A percentile compares a stretch with the other conserved stretches of the same genome.
phyloP scores from a whole-genome alignment of 2,329 filamentous ascomycete species.

The Colletotrichum limetticola region DNA sequence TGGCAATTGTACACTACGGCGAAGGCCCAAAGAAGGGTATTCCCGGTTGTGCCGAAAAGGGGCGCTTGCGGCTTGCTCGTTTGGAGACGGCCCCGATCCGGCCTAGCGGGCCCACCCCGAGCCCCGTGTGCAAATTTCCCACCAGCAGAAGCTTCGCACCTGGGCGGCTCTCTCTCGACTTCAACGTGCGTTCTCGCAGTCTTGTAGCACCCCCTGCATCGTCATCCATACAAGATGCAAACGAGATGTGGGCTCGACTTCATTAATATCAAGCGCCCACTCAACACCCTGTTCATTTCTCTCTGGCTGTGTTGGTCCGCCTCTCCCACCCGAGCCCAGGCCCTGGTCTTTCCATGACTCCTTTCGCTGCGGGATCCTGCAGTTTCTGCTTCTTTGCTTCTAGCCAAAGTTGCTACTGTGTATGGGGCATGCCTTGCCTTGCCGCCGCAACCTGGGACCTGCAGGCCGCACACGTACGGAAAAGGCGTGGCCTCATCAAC shows the following conservation, averaged over 20 bases:
- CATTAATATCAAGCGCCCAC: conserved; percentile 28
- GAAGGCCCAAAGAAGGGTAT: neutral
- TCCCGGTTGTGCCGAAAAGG: conserved; percentile 31
- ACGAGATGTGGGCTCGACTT: conserved; percentile 28
- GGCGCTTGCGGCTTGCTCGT: conserved; percentile 4
- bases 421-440: neutral
- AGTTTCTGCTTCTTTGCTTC: neutral
- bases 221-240: conserved; percentile 27
- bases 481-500: conserved; percentile 22
- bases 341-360: conserved; percentile 6
- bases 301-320: conserved; percentile 12
- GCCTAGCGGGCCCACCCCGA: conserved; percentile 19
- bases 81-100: conserved; percentile 12
- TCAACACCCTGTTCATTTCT: conserved; percentile 16
- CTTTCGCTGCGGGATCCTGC: neutral
- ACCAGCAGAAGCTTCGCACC: conserved; percentile 12
- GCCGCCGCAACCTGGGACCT: conserved; percentile 16
- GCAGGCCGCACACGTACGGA: neutral
- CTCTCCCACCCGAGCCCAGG: conserved; percentile 1
- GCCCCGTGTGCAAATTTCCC: conserved; percentile 33
- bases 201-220: conserved; percentile 19
- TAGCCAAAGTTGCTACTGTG: too few relatives aligned
- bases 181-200: neutral
- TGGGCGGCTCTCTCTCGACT: neutral
- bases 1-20: neutral